Evolutionary conservation across 2,329 filamentous ascomycete species (phyloP), one percentile per base, ranked within the genome.

Genomic region (Arthroderma uncinatum): DNA sequence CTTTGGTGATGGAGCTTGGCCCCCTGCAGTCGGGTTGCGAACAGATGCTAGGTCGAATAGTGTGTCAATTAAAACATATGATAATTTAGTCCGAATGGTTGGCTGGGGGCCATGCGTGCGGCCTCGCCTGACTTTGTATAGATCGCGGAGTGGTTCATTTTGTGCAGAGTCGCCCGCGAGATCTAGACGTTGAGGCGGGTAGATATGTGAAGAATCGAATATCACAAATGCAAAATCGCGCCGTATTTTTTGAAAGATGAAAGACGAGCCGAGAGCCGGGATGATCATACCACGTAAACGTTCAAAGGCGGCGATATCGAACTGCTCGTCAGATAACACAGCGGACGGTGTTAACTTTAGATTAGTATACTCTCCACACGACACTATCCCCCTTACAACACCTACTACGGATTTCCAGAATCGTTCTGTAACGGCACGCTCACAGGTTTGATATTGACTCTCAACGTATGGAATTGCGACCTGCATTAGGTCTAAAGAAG

Each of bases 181-280:
- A 10, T 78, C 77, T 62, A 89, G 83, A n/a, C 36, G 33, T 23
- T 54, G 33, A 0, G 83, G 81, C 0, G 78, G 71, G 68, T 95
- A 89, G 54, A 96, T 83, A 58, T 95, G 82, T 1, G 90, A 95
- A 30, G 83, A 87, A 48, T 79, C 78, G 73, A 97, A 95, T 1
- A 98, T 79, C 23, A 83, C 85, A 62, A 85, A 80, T 0, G 86
- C 82, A 65, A 91, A 95, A 0, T 80, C 73, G 55, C 80, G 80
- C 40, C 89, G 82, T 2, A 85, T 82, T 60, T 76, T 75, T 61
- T 91, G 84, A 0, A 83, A 77, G 5, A 96, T 79, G 1, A 75
- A 71, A 4, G 79, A 68, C 0, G 82, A 80, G 1, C 90, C 87
- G 0, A 97, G 78, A 1, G 81, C 74, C 0, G 89, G 85, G 3